Percentiles rank a stretch among this genome's conserved stretches.
Evolutionary conservation across 2,329 filamentous ascomycete genomes (phyloP).

Genomic region (Dothideomycetidae sp.): DNA sequence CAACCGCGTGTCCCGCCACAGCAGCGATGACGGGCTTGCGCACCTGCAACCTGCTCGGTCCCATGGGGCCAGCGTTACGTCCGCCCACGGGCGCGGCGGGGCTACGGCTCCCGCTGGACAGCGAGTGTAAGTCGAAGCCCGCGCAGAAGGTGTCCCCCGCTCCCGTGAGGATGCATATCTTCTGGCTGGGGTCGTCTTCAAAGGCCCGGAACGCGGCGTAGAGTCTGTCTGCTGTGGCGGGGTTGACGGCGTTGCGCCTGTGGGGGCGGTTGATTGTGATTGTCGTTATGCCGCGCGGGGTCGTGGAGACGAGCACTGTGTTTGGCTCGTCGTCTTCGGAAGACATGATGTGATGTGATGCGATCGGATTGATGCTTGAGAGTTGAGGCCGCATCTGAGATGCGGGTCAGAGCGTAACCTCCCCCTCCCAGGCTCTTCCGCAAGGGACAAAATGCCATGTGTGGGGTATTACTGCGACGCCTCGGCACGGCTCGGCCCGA

Average conservation of each 20-base stretch:
- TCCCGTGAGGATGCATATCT: constrained; percentile 39
- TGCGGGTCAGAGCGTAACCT: too few species aligned
- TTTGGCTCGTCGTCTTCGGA: constrained; percentile 5
- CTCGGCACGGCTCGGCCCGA: too few species aligned
- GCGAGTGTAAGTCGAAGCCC: constrained; percentile 35
- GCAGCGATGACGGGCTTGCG: constrained; percentile 40
- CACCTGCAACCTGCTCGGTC: constrained; percentile 36
- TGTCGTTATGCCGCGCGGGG: constrained; percentile 34
- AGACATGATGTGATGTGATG: too few species aligned
- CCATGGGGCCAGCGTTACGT: constrained; percentile 36
- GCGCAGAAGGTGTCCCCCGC: constrained; percentile 37
- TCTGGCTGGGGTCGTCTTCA: constrained; percentile 36
- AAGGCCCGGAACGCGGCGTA: constrained; percentile 36
- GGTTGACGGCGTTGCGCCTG: constrained; percentile 40
- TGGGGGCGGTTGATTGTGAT: constrained; percentile 40
- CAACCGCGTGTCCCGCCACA: constrained; percentile 39
- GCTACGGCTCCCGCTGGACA: constrained; percentile 15
- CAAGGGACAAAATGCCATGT: too few species aligned
- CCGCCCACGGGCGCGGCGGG: constrained; percentile 22
- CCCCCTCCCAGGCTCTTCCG: too few species aligned
- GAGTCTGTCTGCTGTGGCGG: constrained; percentile 34
- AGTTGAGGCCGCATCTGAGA: too few species aligned
- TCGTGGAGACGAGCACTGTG: constrained; percentile 15
- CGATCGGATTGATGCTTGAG: too few species aligned
- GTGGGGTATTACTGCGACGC: too few species aligned